phyloP scores from a whole-genome alignment of 768 basidiomycete species.

The Hypsizygus marmoreus region DNA sequence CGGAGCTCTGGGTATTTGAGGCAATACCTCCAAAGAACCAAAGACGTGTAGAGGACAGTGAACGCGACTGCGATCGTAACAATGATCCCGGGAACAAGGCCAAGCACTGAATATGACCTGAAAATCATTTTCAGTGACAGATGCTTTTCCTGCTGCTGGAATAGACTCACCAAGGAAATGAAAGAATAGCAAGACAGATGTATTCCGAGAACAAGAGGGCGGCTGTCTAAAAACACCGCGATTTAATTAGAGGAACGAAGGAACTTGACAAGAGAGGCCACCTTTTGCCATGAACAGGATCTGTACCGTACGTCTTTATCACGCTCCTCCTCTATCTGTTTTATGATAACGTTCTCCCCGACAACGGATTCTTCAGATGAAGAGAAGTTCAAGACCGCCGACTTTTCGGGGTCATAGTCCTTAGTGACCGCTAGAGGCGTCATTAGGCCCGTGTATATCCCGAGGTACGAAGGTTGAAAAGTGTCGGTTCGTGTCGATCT shows the following conservation, averaged over 20 bases:
- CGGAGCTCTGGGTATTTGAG: conserved; percentile 50
- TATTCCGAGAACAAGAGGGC: conserved; percentile 47
- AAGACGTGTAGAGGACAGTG: conserved; percentile 46
- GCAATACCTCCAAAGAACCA: conserved; percentile 49
- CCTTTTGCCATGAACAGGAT: conserved; percentile 52
- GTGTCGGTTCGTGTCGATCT: no score
- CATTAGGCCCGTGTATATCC: no score
- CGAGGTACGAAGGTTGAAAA: no score
- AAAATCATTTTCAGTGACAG: not conserved
- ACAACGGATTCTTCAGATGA: not conserved
- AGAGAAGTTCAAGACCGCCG: not conserved
- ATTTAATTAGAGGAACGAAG: no score
- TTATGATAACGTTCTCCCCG: conserved; percentile 5
- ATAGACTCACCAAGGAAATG: conserved; percentile 35
- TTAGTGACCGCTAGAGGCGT: no score
- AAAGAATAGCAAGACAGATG: conserved; percentile 44
- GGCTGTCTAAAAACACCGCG: conserved; percentile 34
- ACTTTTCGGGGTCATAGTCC: conserved; percentile 9
- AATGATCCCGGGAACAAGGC: conserved; percentile 43
- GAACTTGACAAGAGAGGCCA: conserved; percentile 10
- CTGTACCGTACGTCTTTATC: conserved; percentile 21
- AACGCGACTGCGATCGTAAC: conserved; percentile 41
- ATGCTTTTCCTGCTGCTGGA: not conserved
- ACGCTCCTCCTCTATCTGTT: conserved; percentile 10
- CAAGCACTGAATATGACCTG: conserved; percentile 48